Percentiles rank a stretch among this genome's conserved stretches.
phyloP scores from a whole-genome alignment of 805 yeast species.

The Alloascoidea africana region DNA sequence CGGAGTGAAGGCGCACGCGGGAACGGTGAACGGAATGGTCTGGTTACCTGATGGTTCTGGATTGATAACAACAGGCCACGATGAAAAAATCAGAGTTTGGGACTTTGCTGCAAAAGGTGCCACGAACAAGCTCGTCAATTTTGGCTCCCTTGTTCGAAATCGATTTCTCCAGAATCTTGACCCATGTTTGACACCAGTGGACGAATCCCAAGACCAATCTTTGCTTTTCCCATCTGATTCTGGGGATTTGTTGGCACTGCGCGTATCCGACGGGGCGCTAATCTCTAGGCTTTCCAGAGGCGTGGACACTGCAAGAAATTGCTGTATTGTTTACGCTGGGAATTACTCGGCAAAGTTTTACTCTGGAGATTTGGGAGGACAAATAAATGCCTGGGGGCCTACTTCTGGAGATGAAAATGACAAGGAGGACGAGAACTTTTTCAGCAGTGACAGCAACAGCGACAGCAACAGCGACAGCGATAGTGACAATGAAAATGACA shows the following conservation, averaged over 20 bases:
- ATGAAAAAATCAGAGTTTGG: conserved; percentile 75
- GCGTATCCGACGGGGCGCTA: conserved; percentile 47
- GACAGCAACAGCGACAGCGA: no score
- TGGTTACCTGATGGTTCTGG: conserved; percentile 60
- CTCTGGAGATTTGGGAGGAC: conserved; percentile 58
- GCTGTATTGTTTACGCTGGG: conserved; percentile 36
- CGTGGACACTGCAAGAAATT: conserved; percentile 28
- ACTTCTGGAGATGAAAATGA: conserved; percentile 10
- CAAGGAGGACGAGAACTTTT: conserved; percentile 1
- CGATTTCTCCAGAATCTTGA: conserved; percentile 41
- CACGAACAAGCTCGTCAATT: conserved; percentile 49
- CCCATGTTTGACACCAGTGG: conserved; percentile 32
- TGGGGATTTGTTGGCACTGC: conserved; percentile 49
- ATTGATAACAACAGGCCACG: conserved; percentile 57
- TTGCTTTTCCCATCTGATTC: conserved; percentile 62
- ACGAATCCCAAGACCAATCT: conserved; percentile 40
- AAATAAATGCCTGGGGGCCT: conserved; percentile 42
- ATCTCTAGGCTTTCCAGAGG: conserved; percentile 37
- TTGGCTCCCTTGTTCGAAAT: conserved; percentile 67
- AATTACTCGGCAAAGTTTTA: conserved; percentile 28
- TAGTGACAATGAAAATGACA: no score
- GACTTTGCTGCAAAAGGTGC: conserved; percentile 36
- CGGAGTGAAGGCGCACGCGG: conserved; percentile 50
- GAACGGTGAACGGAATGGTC: conserved; percentile 60
- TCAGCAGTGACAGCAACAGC: neutral